Base-by-base conservation (phyloP, 2,329 filamentous ascomycete species). In the Ophiostoma tasmaniense region DNA sequence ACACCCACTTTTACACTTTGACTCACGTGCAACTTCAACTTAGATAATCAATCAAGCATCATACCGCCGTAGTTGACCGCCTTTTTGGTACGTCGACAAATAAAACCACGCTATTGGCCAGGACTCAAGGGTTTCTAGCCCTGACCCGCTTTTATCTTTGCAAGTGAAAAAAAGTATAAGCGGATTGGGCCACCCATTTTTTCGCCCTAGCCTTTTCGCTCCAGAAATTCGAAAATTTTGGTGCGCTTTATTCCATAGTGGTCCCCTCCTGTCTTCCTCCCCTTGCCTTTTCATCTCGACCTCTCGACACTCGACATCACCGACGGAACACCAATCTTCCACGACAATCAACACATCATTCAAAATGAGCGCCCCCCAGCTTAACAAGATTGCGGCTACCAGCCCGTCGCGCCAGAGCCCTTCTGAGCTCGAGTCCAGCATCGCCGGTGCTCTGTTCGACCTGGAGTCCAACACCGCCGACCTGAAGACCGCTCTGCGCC, bases 401-500 rank as follows among this genome's bases (percentile, higher is more conserved):
- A 96, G 92, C 90, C 90, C 94, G 77, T 97, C 94, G 84, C 89
- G 92, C 87, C 88, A 91, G 82, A 96, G 90, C 85, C 95, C 95
- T 77, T 96, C 92, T 76, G 95, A 99, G 90, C 90, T 98, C 78
- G 95, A 99, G 92, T 89, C 87, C 83, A 92, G 85, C 87, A 96
- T 99, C 82, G 95, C 95, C 81, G 91, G 90, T 84, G 95, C 95
- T 85, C 92, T 99, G 75, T 96, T 90, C 87, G 95, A 99, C 80
- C 92, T 99, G 84, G 95, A 99, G 92, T 93, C 89, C 86, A 97
- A 97, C 90, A 97, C 95, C 80, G 87, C 93, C 82, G 95, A 99
- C 85, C 91, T 99, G 85, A 96, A 94, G 91, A 88, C 88, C 79
- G 90, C 93, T 77, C 90, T 99, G 81, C 90, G 95, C 80, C 95